A percentile compares a stretch with the other conserved stretches of the same genome.
Conservation (phyloP, 345 rosid genomes). For the Populus pruinosa region DNA sequence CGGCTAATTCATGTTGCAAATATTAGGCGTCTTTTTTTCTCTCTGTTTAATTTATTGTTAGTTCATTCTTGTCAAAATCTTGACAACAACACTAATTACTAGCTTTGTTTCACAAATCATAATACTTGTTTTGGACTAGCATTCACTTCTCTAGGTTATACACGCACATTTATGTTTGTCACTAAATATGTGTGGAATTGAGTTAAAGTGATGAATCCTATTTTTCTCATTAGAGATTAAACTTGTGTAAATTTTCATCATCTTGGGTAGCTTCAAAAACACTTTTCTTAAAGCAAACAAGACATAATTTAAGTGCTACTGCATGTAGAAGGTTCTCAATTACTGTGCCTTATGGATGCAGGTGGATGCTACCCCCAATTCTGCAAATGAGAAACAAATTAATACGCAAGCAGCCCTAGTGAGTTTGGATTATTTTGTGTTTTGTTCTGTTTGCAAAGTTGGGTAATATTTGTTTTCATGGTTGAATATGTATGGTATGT, state of each 20-base stretch:
- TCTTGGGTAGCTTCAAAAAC: background rate
- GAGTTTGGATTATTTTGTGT: background rate
- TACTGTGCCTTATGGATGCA: background rate
- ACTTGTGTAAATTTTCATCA: background rate
- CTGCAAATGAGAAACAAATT: background rate
- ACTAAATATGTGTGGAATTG: background rate
- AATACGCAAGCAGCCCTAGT: background rate
- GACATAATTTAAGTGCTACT: background rate
- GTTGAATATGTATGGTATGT: background rate
- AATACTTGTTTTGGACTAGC: no score
- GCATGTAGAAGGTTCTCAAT: background rate
- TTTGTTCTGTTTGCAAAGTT: background rate
- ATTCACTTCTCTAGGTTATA: no score
- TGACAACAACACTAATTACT: no score
- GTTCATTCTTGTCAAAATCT: no score
- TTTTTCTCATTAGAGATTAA: background rate
- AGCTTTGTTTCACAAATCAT: no score
- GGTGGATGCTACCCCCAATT: background rate
- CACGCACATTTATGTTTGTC: no score
- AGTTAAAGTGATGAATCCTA: background rate
- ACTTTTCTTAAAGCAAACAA: background rate
- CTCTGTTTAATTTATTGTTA: no score
- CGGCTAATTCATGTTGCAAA: no score
- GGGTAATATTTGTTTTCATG: background rate
- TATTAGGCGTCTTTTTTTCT: no score